Base-by-base conservation (phyloP, 2,329 filamentous ascomycete species). In the Microdochium trichocladiopsis region DNA sequence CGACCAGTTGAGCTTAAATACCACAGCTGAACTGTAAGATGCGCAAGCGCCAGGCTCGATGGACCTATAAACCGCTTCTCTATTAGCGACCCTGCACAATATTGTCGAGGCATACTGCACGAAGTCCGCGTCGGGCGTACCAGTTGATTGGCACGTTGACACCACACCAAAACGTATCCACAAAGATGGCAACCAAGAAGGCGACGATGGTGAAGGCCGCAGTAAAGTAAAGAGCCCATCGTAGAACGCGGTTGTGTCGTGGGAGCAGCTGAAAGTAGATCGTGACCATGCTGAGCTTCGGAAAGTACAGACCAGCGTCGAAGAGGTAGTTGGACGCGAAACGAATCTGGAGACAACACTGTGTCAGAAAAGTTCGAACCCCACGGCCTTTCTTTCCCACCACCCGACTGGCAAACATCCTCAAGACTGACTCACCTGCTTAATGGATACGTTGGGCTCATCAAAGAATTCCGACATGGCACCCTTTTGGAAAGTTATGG, bases 221-320 rank as follows among this genome's bases (percentile, higher is more conserved):
- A 14, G 50, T 50, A 12, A 31, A 50, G 9, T 28, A 24, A 31
- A 55, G 24, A 11, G 49, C 53, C 8, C 45, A 28, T 23, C 54
- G 52, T n/a, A 55, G 48, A 41, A 22, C 25, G 1, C 25, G 36
- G 22, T 50, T 47, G 2, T 53, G 51, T 33, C 45, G 16, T 22
- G 54, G 54, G 14, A 55, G 48, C 50, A 56, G 51, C 23, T 48
- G 47, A n/a, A 49, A 21, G 47, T 54, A 55, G 36, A 49, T 51
- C 36, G 49, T 25, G 21, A 54, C 37, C 31, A 55, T 51, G 47
- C 52, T 53, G 25, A 55, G 47, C 25, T 55, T 55, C 3, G 54
- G 54, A 16, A 55, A 49, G 48, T 55, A 55, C 14, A 55, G 52
- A 21, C 54, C 54, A 5, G 54, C 51, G 10, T 55, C 54, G 48